These are phyloP conservation scores for Metschnikowia arizonensis DNA, from an alignment of 805 yeast genomes.

Conservation along the genomic window DNA sequence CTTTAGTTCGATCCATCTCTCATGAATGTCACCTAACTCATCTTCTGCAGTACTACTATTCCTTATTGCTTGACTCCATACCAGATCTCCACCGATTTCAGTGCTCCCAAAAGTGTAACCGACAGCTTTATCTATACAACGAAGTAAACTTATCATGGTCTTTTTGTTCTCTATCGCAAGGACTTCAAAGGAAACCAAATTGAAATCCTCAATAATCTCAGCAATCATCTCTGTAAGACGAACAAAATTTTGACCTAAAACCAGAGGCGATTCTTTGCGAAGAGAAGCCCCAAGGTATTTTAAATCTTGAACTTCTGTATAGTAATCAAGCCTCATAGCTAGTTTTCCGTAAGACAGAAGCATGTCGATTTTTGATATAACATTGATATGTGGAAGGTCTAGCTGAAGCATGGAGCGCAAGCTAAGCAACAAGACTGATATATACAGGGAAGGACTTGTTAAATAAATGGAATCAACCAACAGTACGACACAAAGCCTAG, in stretches of 20 bases:
- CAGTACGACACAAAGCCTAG: constrained; percentile 80
- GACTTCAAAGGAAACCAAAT: constrained; percentile 84
- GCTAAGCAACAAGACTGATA: constrained; percentile 74
- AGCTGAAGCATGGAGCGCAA: constrained; percentile 89
- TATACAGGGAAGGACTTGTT: constrained; percentile 83
- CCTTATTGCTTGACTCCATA: constrained; percentile 95
- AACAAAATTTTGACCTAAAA: constrained; percentile 57
- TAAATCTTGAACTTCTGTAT: constrained; percentile 89
- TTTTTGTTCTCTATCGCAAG: constrained; percentile 86
- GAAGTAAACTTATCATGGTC: constrained; percentile 79
- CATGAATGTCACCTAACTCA: constrained; percentile 72
- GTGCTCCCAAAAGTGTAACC: constrained; percentile 92
- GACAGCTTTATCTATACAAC: constrained; percentile 81
- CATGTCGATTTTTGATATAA: constrained; percentile 85
- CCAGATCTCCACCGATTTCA: constrained; percentile 94
- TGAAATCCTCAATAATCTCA: constrained; percentile 82
- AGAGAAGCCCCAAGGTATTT: constrained; percentile 61
- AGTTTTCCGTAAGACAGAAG: constrained; percentile 71
- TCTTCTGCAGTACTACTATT: constrained; percentile 56
- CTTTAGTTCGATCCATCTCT: constrained; percentile 90
- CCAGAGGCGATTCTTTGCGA: constrained; percentile 66
- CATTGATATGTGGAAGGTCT: constrained; percentile 90
- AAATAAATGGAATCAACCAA: constrained; percentile 78
- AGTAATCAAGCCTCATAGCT: constrained; percentile 79
- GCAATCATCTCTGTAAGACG: constrained; percentile 72